phyloP scores from a whole-genome alignment of 192 early-diverging fungal genomes.

The Linnemannia elongata region DNA sequence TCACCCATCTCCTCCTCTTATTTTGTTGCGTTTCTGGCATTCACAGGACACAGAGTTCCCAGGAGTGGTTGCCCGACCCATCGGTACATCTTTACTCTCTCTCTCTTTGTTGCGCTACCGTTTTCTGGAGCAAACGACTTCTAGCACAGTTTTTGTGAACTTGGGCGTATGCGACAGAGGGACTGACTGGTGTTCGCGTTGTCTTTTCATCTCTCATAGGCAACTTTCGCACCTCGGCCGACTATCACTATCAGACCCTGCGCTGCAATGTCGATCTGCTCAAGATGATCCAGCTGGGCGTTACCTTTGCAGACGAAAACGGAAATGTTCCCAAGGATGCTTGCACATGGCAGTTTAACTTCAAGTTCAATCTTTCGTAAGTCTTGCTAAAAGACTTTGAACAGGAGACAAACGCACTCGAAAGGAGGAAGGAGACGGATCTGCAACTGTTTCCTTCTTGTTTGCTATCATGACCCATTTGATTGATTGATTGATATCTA shows the following conservation, averaged over 20 bases:
- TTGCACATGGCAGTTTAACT: slow-evolving; percentile 99
- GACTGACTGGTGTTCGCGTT: no score
- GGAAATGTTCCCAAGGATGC: slow-evolving; percentile 89
- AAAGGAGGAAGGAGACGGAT: background rate
- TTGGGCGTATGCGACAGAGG: background rate
- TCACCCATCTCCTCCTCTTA: background rate
- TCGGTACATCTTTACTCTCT: slow-evolving; percentile 61
- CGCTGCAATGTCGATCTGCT: slow-evolving; percentile 98
- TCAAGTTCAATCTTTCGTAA: slow-evolving; percentile 93
- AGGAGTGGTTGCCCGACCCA: slow-evolving; percentile 98
- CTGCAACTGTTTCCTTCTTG: background rate
- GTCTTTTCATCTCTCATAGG: slow-evolving; percentile 47
- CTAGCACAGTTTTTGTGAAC: background rate
- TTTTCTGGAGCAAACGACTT: background rate
- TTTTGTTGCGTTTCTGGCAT: slow-evolving; percentile 21
- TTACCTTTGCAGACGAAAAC: slow-evolving; percentile 90
- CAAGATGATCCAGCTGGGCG: slow-evolving; percentile 98
- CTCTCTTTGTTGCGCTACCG: no score
- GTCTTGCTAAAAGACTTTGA: slow-evolving; percentile 9
- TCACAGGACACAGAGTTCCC: slow-evolving; percentile 97
- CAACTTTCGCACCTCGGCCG: slow-evolving; percentile 92
- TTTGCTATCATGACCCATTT: background rate
- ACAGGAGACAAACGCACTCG: background rate
- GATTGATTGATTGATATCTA: slow-evolving; percentile 19
- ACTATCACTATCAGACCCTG: slow-evolving; percentile 98